phyloP scores from a whole-genome alignment of 2,329 filamentous ascomycete species.

The Fusarium coffeatum region DNA sequence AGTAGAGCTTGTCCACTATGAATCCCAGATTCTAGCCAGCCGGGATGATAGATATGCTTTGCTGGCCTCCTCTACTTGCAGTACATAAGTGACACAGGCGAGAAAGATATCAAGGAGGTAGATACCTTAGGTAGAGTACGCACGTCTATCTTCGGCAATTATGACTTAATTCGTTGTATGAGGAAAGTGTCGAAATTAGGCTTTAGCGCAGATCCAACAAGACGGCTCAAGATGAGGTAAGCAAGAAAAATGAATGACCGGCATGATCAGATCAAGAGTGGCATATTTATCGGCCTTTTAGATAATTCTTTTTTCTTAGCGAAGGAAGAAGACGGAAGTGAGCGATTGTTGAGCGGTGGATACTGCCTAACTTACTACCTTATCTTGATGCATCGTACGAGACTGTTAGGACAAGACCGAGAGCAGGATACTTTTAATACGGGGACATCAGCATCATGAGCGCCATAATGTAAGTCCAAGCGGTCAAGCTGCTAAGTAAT shows the following conservation, averaged over 20 bases:
- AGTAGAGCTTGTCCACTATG: neutral
- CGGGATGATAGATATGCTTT: neutral
- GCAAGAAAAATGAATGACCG: neutral
- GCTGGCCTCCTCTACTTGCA: neutral
- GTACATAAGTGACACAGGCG: neutral
- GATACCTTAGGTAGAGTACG: neutral
- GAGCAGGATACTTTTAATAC: slow-evolving; percentile 10
- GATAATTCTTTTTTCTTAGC: neutral
- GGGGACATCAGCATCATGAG: neutral
- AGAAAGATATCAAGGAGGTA: neutral
- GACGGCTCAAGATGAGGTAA: neutral
- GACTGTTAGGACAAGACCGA: slow-evolving; percentile 17
- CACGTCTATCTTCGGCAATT: neutral
- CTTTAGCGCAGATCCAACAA: neutral
- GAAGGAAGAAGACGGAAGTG: slow-evolving; percentile 17
- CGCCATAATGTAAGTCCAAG: neutral
- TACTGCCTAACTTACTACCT: slow-evolving; percentile 3
- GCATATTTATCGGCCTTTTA: slow-evolving; percentile 4
- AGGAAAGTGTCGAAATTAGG: neutral
- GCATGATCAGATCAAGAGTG: neutral
- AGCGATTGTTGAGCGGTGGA: slow-evolving; percentile 25
- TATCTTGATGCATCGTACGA: slow-evolving; percentile 34
- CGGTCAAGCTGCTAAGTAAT: neutral
- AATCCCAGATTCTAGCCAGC: neutral
- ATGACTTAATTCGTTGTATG: slow-evolving; percentile 6